These are phyloP conservation scores for Fusarium mangiferae DNA, from an alignment of 2,329 filamentous ascomycete species.

Conservation along the genomic window DNA sequence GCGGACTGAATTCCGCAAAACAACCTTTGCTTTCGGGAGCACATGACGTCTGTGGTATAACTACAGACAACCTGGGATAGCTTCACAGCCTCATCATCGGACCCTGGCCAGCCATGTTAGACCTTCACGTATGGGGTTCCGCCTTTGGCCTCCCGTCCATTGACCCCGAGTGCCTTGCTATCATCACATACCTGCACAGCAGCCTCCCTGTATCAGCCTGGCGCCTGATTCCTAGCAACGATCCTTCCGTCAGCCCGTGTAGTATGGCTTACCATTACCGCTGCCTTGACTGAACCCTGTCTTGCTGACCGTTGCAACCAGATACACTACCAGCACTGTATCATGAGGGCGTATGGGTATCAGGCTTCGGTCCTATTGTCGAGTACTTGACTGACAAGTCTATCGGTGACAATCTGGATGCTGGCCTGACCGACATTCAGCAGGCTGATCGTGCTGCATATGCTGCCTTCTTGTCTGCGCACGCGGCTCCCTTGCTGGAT, in stretches of 20 bases:
- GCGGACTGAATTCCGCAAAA: not conserved
- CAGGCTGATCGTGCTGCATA: slow-evolving; percentile 62
- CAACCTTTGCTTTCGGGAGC: not conserved
- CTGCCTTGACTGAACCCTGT: slow-evolving; percentile 26
- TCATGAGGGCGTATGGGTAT: slow-evolving; percentile 63
- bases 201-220: slow-evolving; percentile 69
- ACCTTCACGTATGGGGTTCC: slow-evolving; percentile 90
- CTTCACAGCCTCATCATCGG: slow-evolving; percentile 11
- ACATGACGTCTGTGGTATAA: slow-evolving; percentile 25
- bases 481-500: slow-evolving; percentile 82
- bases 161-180: slow-evolving; percentile 88
- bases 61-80: slow-evolving; percentile 4
- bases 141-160: slow-evolving; percentile 91
- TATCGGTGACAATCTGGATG: slow-evolving; percentile 52
- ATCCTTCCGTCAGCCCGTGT: slow-evolving; percentile 75
- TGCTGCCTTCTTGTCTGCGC: slow-evolving; percentile 76
- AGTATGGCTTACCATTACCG: slow-evolving; percentile 60
- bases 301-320: slow-evolving; percentile 46
- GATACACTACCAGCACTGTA: slow-evolving; percentile 66
- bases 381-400: slow-evolving; percentile 60
- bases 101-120: slow-evolving; percentile 50
- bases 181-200: slow-evolving; percentile 79
- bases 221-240: slow-evolving; percentile 78
- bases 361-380: slow-evolving; percentile 71
- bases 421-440: slow-evolving; percentile 52